phyloP scores from a whole-genome alignment of 176 grass and related monocot species.

The Bothriochloa decipiens region DNA sequence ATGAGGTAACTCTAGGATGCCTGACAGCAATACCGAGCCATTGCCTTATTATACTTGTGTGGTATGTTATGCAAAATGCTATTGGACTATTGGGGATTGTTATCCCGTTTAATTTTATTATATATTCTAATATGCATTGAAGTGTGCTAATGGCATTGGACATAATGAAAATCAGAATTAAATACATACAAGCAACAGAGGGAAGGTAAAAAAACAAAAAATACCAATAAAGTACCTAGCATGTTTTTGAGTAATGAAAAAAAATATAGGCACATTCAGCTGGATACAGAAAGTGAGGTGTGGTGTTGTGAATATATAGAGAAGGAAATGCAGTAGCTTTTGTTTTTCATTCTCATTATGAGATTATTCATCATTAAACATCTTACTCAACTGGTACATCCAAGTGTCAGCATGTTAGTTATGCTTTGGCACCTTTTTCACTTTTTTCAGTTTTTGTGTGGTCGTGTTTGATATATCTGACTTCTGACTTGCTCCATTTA shows the following conservation, averaged over 20 bases:
- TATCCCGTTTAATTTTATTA: background rate
- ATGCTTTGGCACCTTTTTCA: background rate
- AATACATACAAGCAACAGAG: background rate
- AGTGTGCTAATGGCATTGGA: background rate
- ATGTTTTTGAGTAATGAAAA: background rate
- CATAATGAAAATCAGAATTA: background rate
- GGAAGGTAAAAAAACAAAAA: background rate
- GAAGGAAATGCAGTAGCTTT: background rate
- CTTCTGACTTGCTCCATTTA: background rate
- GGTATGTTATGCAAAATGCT: background rate
- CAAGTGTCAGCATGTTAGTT: background rate
- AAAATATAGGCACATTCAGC: background rate
- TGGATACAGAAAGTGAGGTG: background rate
- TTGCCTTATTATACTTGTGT: background rate
- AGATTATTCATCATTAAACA: background rate
- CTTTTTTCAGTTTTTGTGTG: background rate
- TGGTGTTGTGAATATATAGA: background rate
- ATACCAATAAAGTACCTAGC: background rate
- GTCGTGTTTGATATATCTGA: slow-evolving; percentile 1
- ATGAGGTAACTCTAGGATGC: slow-evolving; percentile 59
- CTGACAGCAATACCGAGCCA: background rate
- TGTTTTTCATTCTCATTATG: background rate
- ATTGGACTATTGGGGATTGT: background rate
- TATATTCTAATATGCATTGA: background rate
- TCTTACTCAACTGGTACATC: background rate